A percentile compares a stretch with the other conserved stretches of the same genome.
Evolutionary conservation across 106 monocot species (phyloP).

Genomic region (Platanthera guangdongensis): DNA sequence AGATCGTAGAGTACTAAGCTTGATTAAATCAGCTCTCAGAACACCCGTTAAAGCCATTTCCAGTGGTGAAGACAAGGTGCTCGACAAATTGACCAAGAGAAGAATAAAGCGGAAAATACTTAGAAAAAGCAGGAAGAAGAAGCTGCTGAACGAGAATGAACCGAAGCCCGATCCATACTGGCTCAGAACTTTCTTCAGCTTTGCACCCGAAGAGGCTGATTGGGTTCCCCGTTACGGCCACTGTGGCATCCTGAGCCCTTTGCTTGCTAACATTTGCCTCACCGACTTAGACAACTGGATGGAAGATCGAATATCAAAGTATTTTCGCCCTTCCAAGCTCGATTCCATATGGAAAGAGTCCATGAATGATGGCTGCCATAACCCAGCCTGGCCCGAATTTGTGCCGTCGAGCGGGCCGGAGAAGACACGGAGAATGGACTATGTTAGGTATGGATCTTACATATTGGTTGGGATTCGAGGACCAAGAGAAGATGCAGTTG

Average conservation of each 20-base stretch:
- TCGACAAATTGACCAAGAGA: conserved; percentile 45
- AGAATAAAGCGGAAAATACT: conserved; percentile 74
- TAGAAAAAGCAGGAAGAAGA: conserved; percentile 73
- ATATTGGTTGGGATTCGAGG: conserved; percentile 83
- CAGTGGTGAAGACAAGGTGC: conserved; percentile 1
- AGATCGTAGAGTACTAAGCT: conserved; percentile 46
- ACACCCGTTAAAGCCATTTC: conserved; percentile 21
- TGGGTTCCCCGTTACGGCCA: conserved; percentile 51
- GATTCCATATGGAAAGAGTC: conserved; percentile 90
- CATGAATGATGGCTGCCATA: conserved; percentile 64
- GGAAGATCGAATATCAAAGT: conserved; percentile 56
- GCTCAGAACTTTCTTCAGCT: conserved; percentile 73
- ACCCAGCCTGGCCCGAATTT: conserved; percentile 96
- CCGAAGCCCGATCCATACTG: conserved; percentile 97
- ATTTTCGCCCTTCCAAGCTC: conserved; percentile 58
- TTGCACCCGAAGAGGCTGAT: conserved; percentile 61
- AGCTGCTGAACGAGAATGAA: conserved; percentile 72
- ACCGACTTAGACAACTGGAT: conserved; percentile 76
- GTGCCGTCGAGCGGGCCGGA: conserved; percentile 64
- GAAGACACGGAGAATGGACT: conserved; percentile 84
- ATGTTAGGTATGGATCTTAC: conserved; percentile 69
- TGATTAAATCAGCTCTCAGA: conserved; percentile 53
- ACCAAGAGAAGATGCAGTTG: conserved; percentile 76
- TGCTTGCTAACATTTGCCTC: conserved; percentile 69
- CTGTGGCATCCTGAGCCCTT: conserved; percentile 85